phyloP scores from a whole-genome alignment of 2,329 filamentous ascomycete genomes.

The Periglandula ipomoeae region DNA sequence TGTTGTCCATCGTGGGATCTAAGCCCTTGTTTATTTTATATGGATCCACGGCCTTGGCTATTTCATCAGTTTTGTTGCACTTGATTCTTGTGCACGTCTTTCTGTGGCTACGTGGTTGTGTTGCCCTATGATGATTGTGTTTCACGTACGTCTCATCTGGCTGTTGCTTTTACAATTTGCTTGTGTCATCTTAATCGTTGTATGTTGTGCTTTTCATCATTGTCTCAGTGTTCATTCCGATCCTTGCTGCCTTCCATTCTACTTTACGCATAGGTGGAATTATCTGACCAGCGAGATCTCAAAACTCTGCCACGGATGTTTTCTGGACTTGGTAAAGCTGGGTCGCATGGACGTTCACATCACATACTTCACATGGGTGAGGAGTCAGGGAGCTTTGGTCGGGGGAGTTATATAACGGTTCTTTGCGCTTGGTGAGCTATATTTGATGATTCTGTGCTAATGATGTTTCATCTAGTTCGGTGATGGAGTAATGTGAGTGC shows the following conservation, averaged over 20 bases:
- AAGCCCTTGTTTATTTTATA: not conserved
- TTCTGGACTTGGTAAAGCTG: not conserved
- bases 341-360: not conserved
- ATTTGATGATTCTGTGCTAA: too few species aligned
- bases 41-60: not conserved
- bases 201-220: not conserved
- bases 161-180: not conserved
- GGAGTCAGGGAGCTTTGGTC: conserved; percentile 9
- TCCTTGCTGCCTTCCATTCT: too few species aligned
- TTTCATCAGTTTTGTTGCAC: not conserved
- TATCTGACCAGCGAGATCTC: too few species aligned
- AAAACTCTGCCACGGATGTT: not conserved
- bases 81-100: not conserved
- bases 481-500: not conserved
- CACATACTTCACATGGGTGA: conserved; percentile 4
- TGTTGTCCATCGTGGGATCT: conserved; percentile 1
- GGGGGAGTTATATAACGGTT: too few species aligned
- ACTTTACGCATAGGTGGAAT: too few species aligned
- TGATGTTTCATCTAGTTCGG: too few species aligned
- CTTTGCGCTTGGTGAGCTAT: too few species aligned
- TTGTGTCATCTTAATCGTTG: not conserved
- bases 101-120: not conserved
- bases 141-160: not conserved
- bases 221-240: too few species aligned
- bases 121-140: not conserved